Conservation (phyloP, 495 filamentous ascomycete genomes). For the Aspergillus baeticus region DNA sequence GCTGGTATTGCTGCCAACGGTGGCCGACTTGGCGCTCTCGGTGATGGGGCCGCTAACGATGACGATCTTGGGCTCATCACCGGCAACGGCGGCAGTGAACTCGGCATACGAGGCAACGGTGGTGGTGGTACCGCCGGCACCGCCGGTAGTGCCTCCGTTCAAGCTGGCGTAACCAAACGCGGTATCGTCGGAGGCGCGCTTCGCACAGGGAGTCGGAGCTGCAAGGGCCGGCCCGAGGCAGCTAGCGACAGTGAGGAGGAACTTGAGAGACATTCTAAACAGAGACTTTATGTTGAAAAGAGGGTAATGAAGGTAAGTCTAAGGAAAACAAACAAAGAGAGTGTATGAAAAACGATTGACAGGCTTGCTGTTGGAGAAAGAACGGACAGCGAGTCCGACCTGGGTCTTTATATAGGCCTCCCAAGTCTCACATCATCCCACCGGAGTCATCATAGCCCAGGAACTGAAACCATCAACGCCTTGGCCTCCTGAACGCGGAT, state of each 20-base stretch:
- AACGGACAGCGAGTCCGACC: not conserved
- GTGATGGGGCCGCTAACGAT: slow-evolving; percentile 47
- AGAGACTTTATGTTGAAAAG: not conserved
- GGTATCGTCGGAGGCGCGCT: not conserved
- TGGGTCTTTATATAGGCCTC: slow-evolving; percentile 12
- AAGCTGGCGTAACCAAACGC: slow-evolving; percentile 41
- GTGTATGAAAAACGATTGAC: slow-evolving; percentile 10
- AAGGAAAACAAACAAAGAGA: not conserved
- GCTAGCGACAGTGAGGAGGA: slow-evolving; percentile 25
- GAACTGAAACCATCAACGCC: slow-evolving; percentile 13
- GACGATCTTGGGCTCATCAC: slow-evolving; percentile 46
- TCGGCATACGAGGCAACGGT: slow-evolving; percentile 57
- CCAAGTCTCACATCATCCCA: not conserved
- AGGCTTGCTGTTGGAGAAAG: slow-evolving; percentile 13
- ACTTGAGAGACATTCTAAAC: slow-evolving; percentile 27
- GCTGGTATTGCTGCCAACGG: slow-evolving; percentile 53
- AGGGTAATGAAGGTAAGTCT: not conserved
- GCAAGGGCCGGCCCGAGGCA: slow-evolving; percentile 30
- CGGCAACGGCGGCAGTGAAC: slow-evolving; percentile 48
- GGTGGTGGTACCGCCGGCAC: slow-evolving; percentile 55
- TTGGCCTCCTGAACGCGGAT: not conserved
- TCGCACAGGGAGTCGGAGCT: slow-evolving; percentile 22
- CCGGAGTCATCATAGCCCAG: slow-evolving; percentile 10
- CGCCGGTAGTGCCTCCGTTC: slow-evolving; percentile 59
- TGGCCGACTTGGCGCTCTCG: slow-evolving; percentile 38